These are phyloP conservation scores for Avena eriantha DNA, from an alignment of 176 grass and related monocot species.

Conservation along the genomic window DNA sequence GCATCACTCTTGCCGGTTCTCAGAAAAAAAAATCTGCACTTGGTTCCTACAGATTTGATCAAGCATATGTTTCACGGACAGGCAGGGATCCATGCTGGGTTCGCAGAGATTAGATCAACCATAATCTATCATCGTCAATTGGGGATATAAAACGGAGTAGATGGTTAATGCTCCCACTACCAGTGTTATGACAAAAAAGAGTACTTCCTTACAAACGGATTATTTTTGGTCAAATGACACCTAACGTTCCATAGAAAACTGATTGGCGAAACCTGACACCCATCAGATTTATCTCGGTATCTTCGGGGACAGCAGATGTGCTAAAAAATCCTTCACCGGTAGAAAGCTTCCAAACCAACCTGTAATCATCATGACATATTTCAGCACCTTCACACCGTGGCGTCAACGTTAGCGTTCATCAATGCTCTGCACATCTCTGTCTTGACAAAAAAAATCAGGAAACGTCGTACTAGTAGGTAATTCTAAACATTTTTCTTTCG, in stretches of 20 bases:
- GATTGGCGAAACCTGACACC: neutral
- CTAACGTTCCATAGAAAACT: neutral
- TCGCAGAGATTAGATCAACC: neutral
- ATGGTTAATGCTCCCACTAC: neutral
- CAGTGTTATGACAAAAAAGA: neutral
- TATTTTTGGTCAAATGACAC: neutral
- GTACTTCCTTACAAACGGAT: neutral
- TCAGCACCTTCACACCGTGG: neutral
- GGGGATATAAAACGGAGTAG: neutral
- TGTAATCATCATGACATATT: neutral
- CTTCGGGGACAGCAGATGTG: neutral
- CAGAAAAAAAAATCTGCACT: neutral
- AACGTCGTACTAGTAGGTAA: neutral
- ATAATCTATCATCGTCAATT: neutral
- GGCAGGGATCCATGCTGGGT: neutral
- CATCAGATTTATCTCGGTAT: neutral
- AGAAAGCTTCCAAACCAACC: conserved; percentile 9
- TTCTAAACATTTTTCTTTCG: neutral
- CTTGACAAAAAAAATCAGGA: neutral
- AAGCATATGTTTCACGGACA: conserved; percentile 12
- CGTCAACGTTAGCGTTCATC: neutral
- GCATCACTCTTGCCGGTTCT: neutral
- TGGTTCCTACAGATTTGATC: neutral
- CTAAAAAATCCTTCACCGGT: neutral
- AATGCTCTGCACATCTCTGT: neutral